phyloP scores from a whole-genome alignment of 1,139 yeast genomes.

The Pichia sp. region DNA sequence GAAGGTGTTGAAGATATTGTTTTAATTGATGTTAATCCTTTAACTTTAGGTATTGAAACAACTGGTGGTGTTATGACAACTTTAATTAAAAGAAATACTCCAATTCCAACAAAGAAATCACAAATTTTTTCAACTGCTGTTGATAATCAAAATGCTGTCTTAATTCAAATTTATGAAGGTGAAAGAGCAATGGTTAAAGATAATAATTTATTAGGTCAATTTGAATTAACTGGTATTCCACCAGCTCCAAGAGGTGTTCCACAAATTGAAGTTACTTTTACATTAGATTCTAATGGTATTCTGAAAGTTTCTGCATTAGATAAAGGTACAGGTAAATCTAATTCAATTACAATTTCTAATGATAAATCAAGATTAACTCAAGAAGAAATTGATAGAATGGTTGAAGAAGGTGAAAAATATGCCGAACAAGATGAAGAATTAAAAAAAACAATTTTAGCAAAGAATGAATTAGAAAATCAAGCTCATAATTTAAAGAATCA shows the following conservation, averaged over 20 bases:
- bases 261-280: constrained; percentile 93
- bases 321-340: constrained; percentile 95
- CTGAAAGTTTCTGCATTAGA: constrained; percentile 90
- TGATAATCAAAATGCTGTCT: constrained; percentile 95
- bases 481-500: constrained; percentile 73
- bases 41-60: constrained; percentile 93
- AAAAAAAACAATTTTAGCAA: constrained; percentile 56
- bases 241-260: constrained; percentile 99
- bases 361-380: constrained; percentile 93
- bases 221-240: constrained; percentile 92
- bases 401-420: constrained; percentile 57
- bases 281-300: constrained; percentile 92
- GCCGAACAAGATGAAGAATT: constrained; percentile 57
- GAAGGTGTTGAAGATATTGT: constrained; percentile 74
- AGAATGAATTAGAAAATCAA: constrained; percentile 84
- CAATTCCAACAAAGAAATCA: constrained; percentile 94
- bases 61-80: constrained; percentile 98
- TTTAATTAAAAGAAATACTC: constrained; percentile 93
- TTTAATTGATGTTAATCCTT: constrained; percentile 87
- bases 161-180: constrained; percentile 95
- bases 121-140: constrained; percentile 96
- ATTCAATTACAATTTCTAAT: constrained; percentile 90
- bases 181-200: constrained; percentile 95
- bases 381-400: constrained; percentile 61
- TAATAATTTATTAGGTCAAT: constrained; percentile 92